A percentile compares a stretch with the other conserved stretches of the same genome.
These are phyloP conservation scores for Suillus subluteus DNA, from an alignment of 768 basidiomycete genomes.

Conservation along the genomic window DNA sequence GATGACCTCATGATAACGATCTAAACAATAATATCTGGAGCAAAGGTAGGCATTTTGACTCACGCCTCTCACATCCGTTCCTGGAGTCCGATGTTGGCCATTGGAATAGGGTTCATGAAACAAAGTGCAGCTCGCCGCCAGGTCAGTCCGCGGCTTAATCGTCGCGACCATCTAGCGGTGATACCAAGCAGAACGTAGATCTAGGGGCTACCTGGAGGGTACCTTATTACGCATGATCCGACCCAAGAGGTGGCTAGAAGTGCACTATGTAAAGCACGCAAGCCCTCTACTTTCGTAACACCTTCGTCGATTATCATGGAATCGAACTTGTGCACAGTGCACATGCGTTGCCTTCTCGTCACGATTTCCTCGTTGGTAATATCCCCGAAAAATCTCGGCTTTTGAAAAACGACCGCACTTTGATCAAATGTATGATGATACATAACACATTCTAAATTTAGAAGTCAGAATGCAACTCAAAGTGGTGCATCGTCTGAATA, in stretches of 20 bases:
- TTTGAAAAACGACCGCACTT: background rate
- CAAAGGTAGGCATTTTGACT: background rate
- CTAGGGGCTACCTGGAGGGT: background rate
- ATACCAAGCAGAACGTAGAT: background rate
- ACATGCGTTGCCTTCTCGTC: background rate
- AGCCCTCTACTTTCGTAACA: background rate
- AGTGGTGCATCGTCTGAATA: background rate
- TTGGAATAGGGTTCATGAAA: background rate
- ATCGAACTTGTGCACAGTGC: background rate
- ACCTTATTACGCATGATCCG: constrained; percentile 7
- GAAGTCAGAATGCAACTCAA: background rate
- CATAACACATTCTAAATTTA: background rate
- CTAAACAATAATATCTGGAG: background rate
- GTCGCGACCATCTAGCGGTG: no score
- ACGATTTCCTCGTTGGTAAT: background rate
- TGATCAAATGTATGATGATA: background rate
- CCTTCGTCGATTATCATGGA: background rate
- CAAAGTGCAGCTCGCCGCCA: background rate
- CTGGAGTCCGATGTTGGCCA: background rate
- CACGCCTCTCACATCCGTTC: background rate
- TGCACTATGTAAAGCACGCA: background rate
- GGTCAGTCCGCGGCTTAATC: background rate
- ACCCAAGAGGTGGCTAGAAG: background rate
- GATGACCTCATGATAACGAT: background rate
- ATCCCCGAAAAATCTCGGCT: background rate